These are phyloP conservation scores for Colletotrichum spaethianum DNA, from an alignment of 2,329 filamentous ascomycete genomes.

Conservation along the genomic window DNA sequence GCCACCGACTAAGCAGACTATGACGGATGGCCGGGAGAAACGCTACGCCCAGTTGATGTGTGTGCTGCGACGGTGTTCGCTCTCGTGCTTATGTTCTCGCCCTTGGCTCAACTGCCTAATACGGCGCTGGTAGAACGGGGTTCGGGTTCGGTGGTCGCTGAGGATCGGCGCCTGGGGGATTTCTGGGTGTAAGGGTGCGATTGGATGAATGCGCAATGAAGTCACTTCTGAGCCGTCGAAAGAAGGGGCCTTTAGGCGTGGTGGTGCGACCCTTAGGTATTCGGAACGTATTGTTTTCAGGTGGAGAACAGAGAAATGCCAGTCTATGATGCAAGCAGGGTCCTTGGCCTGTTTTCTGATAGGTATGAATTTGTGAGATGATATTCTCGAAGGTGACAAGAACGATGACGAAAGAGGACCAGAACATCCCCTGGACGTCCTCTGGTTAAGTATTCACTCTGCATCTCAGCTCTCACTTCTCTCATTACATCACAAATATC, in stretches of 20 bases:
- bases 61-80: background rate
- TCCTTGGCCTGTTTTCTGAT: background rate
- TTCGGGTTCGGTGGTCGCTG: background rate
- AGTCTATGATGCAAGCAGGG: slow-evolving; percentile 21
- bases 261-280: background rate
- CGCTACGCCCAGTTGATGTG: background rate
- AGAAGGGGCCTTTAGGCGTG: background rate
- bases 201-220: slow-evolving; percentile 24
- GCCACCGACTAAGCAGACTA: slow-evolving; percentile 18
- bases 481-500: background rate
- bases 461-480: background rate
- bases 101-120: background rate
- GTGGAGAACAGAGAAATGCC: background rate
- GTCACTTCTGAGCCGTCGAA: slow-evolving; percentile 8
- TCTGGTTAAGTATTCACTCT: background rate
- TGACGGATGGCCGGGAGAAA: slow-evolving; percentile 11
- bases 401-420: background rate
- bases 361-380: background rate
- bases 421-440: background rate
- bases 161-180: slow-evolving; percentile 8
- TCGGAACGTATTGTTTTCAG: background rate
- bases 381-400: background rate
- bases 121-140: background rate
- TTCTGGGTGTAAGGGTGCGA: slow-evolving; percentile 9
- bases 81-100: background rate